Evolutionary conservation across 139 green algal species (phyloP), one percentile per base, ranked within the genome.

Genomic region (Mesotaenium endlicherianum): DNA sequence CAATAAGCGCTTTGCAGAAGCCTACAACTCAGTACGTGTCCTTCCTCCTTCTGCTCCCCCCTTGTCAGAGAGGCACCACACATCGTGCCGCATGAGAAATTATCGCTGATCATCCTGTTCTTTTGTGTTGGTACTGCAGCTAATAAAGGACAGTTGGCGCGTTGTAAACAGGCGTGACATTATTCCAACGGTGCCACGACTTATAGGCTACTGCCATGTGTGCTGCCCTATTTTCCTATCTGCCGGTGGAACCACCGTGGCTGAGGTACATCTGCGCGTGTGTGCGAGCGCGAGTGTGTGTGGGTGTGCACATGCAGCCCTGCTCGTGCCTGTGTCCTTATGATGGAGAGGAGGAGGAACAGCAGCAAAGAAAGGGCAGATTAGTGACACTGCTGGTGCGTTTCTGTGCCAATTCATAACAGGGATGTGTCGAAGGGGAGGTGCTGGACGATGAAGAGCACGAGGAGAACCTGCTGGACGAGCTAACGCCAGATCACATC

Each of bases 131-230:
- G 60, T 11, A 47, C 36, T 0, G 11, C 81, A 87, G 81, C 8
- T 39, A n/a, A 38, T 92, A 3, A 26, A 5, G 31, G 64, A 89
- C 59, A 89, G 53, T 26, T 92, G 67, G 57, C 85, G 89, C 36
- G 69, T 92, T 36, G 70, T 84, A 1, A 90, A 92, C 64, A 41
- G 11, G 0, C 39, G 31, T 1, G 89, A 92, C 81, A 75, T 84
- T 36, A 83, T 92, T 34, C 84, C 88, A 1, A 71, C 53, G 2
- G 75, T 92, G 5, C 89, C 89, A 3, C 67, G 42, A 44, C 60
- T 91, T 11, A 72, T 91, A 55, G 88, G 88, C 8, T 91, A 90
- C 88, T 55, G 82, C 43, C 88, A 91, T 50, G 88, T 91, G 74
- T 43, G 47, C 43, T 45, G 40, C 38, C 74, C 81, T 50, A 38